Evolutionary conservation across 2,329 filamentous ascomycete genomes (phyloP).

Genomic region (Sporothrix inflata): DNA sequence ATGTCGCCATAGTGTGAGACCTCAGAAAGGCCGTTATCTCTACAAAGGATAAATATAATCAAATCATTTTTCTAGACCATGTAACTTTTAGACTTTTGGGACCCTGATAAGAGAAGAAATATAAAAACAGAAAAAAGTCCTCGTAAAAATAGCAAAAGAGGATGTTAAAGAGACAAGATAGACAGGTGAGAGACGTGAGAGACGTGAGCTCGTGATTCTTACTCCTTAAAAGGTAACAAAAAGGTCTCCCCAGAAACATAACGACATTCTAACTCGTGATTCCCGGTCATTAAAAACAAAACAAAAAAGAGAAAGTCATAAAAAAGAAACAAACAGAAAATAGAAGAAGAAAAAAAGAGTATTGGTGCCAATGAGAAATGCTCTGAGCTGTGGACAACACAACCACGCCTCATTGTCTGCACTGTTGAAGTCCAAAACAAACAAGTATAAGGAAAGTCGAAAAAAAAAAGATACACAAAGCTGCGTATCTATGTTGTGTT

Average conservation of each 20-base stretch:
- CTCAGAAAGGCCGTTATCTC: neutral
- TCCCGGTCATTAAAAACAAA: neutral
- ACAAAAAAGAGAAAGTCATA: neutral
- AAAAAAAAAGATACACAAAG: neutral
- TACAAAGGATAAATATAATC: neutral
- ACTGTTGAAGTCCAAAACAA: neutral
- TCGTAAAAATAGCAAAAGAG: neutral
- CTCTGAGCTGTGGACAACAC: neutral
- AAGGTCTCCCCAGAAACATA: neutral
- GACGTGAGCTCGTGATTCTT: constrained; percentile 19
- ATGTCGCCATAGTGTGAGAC: neutral
- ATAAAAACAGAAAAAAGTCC: neutral
- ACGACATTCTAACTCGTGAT: constrained; percentile 5
- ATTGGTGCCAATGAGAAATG: neutral
- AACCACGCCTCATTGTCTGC: neutral
- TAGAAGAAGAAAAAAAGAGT: neutral
- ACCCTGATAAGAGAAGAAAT: neutral
- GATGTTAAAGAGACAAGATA: neutral
- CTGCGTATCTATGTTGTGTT: neutral
- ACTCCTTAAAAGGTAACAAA: neutral
- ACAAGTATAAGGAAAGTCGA: neutral
- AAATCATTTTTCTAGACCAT: neutral
- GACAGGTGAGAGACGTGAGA: neutral
- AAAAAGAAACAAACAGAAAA: neutral
- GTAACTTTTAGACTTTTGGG: neutral